Percentiles rank a stretch among this genome's conserved stretches.
phyloP scores from a whole-genome alignment of 768 basidiomycete genomes.

The Hygrophorus russula region DNA sequence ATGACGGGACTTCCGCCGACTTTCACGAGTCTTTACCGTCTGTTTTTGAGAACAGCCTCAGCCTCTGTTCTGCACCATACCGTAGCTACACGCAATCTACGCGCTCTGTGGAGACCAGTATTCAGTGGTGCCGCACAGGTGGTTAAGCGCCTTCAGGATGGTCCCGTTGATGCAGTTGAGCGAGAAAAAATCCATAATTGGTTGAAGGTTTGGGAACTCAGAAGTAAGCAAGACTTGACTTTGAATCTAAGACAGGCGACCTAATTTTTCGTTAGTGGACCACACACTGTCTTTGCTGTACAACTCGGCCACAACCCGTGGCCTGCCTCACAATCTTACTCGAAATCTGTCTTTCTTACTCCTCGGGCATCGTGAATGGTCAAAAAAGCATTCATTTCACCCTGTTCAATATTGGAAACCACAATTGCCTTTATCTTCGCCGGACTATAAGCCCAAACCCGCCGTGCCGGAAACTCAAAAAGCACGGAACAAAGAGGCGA shows the following conservation, averaged over 20 bases:
- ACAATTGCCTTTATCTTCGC: conserved; percentile 11
- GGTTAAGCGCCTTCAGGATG: conserved; percentile 27
- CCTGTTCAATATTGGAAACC: conserved; percentile 26
- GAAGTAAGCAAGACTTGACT: conserved; percentile 28
- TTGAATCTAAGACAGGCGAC: conserved; percentile 3
- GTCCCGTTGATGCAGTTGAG: conserved; percentile 13
- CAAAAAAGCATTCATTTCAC: conserved; percentile 15
- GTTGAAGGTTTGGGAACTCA: conserved; percentile 42
- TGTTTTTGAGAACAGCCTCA: conserved; percentile 44
- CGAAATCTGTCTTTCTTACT: conserved; percentile 39
- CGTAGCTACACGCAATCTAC: conserved; percentile 30
- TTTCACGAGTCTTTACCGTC: conserved; percentile 49
- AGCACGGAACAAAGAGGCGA: conserved; percentile 12
- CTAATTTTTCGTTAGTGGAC: conserved; percentile 38
- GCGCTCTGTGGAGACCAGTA: conserved; percentile 39
- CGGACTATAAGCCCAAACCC: conserved; percentile 11
- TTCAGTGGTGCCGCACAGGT: conserved; percentile 41
- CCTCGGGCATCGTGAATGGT: conserved; percentile 20
- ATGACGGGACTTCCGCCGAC: conserved; percentile 18
- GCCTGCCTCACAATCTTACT: conserved; percentile 47
- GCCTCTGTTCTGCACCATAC: conserved; percentile 47
- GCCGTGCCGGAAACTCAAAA: conserved; percentile 7
- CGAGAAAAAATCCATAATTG: conserved; percentile 25
- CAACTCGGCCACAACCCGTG: conserved; percentile 51
- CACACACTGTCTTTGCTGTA: conserved; percentile 51